Evolutionary conservation across 352 stramenopile genomes (phyloP), one percentile per base, ranked within the genome.

Genomic region (Nothophytophthora sp.): DNA sequence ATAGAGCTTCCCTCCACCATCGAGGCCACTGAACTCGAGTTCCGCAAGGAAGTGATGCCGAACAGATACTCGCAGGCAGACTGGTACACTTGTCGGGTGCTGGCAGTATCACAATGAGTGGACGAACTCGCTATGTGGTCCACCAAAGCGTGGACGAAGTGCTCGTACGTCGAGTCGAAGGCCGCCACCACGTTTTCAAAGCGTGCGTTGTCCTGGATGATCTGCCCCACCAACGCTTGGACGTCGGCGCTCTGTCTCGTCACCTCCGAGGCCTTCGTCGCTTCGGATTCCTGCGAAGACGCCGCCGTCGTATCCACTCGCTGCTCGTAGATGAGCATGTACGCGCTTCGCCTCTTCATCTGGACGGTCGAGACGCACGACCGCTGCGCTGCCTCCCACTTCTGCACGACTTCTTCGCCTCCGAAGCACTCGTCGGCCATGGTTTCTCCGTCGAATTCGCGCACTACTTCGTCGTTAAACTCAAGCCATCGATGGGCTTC

Each of bases 401-500:
- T 69, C 42, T 81, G 61, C 23, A 63, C 63, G 22, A 83, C 55
- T 59, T 97, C 87, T 36, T 95, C 78, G 5, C 92, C 92, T 4
- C 93, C 93, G 65, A 97, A 98, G 51, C 88, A 97, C 53, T 97
- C 86, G 5, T 81, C 76, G 3, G 52, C 66, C 45, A 98, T 80
- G 15, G 79, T 78, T 2, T 76, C 56, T 0, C 73, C 48, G 30
- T 97, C 70, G 43, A 98, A 98, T 0, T 73, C 58, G 15, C 77
- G 73, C 1, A 98, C 90, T 16, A 81, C 59, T 36, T 92, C 81
- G 60, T 98, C 93, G 57, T 98, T 98, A 62, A 97, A 97, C 50
- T 97, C 87, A 8, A 96, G 73, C 93, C 93, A 98, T 12, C 52
- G 39, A n/a, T 63, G 42, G 15, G 22, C 55, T 24, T 46, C 13